Evolutionary conservation across 73 alveolate genomes (phyloP), one percentile per base, ranked within the genome.

Genomic region (Paramecium sexaurelia): DNA sequence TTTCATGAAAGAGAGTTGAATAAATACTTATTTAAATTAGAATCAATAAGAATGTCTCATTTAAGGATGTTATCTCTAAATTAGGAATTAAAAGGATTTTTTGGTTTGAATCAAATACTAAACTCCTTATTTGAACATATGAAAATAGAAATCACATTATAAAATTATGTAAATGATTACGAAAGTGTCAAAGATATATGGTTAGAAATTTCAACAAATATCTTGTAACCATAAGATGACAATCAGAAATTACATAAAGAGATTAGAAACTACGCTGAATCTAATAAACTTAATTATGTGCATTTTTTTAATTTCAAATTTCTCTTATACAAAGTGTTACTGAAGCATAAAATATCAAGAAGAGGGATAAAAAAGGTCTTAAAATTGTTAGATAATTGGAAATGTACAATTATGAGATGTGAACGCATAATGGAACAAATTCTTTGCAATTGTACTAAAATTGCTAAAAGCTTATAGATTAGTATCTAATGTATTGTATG

Each of bases 281-380:
- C 7, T 1, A 78, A 78, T 24, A 24, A 78, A 41, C 32, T 78
- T n/a, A 78, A 78, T 45, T 47, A 78, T 78, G 73, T 78, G 20
- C 90, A 78, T 45, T 78, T 24, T 13, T 40, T 33, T 7, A 41
- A 41, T 41, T 78, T 78, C 24, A 78, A 78, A 11, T 43, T 20
- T 45, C 27, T 43, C 1, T 10, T 78, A 43, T 78, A 78, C 24
- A 37, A 43, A 6, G 41, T 40, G 3, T 11, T 78, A 13, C 29
- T 78, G 24, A 61, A 78, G 55, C 26, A 22, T 20, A 45, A 78
- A 32, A 24, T 78, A 7, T 22, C 43, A 19, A 39, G 8, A 40
- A 78, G 73, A 78, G 55, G 61, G 55, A 78, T 78, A 7, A 41
- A 78, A 17, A 78, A 39, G 20, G 73, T 78, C 26, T 24, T 78